Evolutionary conservation across 306 rosid genomes (phyloP), one percentile per base, ranked within the genome.

Genomic region (Dalbergia oliveri): DNA sequence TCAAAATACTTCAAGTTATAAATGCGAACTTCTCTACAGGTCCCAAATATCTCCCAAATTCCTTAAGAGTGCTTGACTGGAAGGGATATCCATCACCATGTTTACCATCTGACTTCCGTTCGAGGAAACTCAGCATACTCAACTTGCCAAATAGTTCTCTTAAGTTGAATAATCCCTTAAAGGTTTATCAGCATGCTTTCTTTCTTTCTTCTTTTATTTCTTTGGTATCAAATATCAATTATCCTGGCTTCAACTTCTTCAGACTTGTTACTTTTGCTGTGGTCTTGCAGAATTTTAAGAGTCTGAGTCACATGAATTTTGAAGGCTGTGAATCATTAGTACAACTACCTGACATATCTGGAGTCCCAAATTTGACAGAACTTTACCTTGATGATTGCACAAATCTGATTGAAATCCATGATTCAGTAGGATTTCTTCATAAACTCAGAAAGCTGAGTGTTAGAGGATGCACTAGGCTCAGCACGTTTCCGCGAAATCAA

Each of bases 21-120:
- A 47, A 45, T 1, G 12, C 1, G 0, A 3, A 5, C 4, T 47
- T 49, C 60, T 49, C 12, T 0, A 1, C 9, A 58, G 60, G 18
- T 47, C 77, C 72, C 18, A 11, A 23, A 33, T 10, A 49, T 35
- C 76, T 81, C 4, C 77, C 81, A 3, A 66, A 33, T 14, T 58
- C 2, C 16, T 59, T 75, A n/a, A 58, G 49, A 75, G 47, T 81
- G 15, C 11, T 81, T 5, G 62, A 34, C 2, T 81, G 85, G 81
- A 0, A 4, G 18, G 49, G 34, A 45, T 81, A 59, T 60, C 85
- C 85, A 44, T 6, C 49, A 45, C 5, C 66, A 18, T 58, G 33
- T n/a, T 67, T 75, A 61, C 81, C 81, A 15, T 3, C 14, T 9
- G 23, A 23, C n/a, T 75, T 45, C 59, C 37, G 8, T 33, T 44